Conservation (phyloP, 805 yeast genomes). For the Ogataea paraovalis region DNA sequence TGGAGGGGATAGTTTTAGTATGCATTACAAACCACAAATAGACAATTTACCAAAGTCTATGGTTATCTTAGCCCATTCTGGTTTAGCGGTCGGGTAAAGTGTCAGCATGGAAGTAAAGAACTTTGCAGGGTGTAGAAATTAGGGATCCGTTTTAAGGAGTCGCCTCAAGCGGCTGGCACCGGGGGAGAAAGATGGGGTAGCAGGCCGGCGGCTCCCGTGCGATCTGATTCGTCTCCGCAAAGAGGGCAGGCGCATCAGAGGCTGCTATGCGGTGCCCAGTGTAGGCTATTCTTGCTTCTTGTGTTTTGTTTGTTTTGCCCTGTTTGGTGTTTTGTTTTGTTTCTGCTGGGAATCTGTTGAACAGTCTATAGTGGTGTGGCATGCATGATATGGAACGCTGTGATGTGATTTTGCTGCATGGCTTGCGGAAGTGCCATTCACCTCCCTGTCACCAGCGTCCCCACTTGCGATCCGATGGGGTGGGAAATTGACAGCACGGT, state of each 20-base stretch:
- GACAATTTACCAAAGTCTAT: not conserved
- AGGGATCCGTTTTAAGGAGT: not conserved
- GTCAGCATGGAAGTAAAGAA: not conserved
- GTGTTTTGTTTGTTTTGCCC: not conserved
- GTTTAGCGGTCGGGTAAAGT: not conserved
- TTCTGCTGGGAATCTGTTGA: not conserved
- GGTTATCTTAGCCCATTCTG: slow-evolving; percentile 1
- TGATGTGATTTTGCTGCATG: too few species aligned
- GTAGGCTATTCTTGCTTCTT: slow-evolving; percentile 3
- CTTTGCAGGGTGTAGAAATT: not conserved
- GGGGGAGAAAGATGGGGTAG: not conserved
- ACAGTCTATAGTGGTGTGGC: not conserved
- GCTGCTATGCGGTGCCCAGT: not conserved
- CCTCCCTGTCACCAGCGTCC: too few species aligned
- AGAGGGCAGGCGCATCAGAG: not conserved
- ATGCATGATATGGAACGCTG: too few species aligned
- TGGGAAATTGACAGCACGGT: too few species aligned
- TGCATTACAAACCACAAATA: not conserved
- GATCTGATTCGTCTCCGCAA: not conserved
- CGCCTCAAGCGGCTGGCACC: not conserved
- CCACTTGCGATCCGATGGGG: too few species aligned
- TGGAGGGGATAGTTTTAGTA: not conserved
- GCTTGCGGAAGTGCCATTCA: too few species aligned
- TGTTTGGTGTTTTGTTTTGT: not conserved
- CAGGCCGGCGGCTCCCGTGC: not conserved